phyloP scores from a whole-genome alignment of 2,329 filamentous ascomycete species.

The Colletotrichum musicola region DNA sequence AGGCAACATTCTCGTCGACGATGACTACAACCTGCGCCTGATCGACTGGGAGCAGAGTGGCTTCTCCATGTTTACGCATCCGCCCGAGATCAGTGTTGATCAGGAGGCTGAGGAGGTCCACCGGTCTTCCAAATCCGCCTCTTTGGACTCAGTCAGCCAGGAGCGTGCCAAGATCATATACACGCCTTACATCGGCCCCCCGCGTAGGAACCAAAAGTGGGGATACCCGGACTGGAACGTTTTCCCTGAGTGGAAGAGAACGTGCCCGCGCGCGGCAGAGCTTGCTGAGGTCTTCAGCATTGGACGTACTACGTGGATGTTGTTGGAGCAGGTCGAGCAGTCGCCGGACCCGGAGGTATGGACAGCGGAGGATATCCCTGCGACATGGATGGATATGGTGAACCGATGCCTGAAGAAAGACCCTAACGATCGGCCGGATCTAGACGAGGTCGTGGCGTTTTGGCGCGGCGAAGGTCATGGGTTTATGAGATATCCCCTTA shows the following conservation, averaged over 20 bases:
- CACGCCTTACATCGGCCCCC: constrained; percentile 31
- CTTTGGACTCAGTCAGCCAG: no score
- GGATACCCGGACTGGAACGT: constrained; percentile 41
- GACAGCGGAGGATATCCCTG: constrained; percentile 35
- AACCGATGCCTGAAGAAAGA: constrained; percentile 33
- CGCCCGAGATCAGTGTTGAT: constrained; percentile 38
- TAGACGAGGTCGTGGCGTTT: constrained; percentile 37
- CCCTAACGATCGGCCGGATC: constrained; percentile 35
- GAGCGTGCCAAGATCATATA: constrained; percentile 28
- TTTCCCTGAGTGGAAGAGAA: constrained; percentile 38
- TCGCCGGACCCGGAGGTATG: constrained; percentile 22
- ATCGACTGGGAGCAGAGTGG: constrained; percentile 46
- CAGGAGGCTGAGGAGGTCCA: constrained; percentile 31
- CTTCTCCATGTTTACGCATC: constrained; percentile 41
- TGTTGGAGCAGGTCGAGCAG: constrained; percentile 40
- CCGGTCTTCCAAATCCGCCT: no score
- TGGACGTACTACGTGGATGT: constrained; percentile 41
- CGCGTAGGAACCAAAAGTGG: constrained; percentile 37
- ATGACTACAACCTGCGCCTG: constrained; percentile 36
- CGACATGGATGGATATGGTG: constrained; percentile 31
- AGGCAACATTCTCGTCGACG: constrained; percentile 45
- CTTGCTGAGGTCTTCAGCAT: constrained; percentile 42
- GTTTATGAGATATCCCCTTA: not conserved
- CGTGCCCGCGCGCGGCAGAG: constrained; percentile 40
- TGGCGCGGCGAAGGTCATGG: constrained; percentile 15